Evolutionary conservation across 306 rosid species (phyloP).

Genomic region (Rosa chinensis): DNA sequence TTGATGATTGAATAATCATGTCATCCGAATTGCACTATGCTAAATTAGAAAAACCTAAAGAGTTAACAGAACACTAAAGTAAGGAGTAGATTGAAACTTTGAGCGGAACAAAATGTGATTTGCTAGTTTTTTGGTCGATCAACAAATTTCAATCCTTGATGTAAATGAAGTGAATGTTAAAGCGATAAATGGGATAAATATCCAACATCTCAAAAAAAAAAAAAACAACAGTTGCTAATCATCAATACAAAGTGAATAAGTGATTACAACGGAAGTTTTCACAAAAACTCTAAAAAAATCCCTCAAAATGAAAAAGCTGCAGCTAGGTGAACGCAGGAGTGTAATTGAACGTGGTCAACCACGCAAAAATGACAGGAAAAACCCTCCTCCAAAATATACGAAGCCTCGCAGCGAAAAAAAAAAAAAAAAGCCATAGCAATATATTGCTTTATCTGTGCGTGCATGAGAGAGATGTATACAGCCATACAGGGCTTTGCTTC

Average conservation of each 20-base stretch:
- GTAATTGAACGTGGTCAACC: slow-evolving; percentile 51
- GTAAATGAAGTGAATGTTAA: no score
- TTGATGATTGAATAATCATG: no score
- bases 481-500: slow-evolving; percentile 25
- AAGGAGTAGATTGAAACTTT: no score
- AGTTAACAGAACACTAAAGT: no score
- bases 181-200: no score
- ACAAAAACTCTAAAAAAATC: slow-evolving; percentile 37
- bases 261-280: slow-evolving; percentile 28
- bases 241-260: not conserved
- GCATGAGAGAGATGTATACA: slow-evolving; percentile 18
- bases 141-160: no score
- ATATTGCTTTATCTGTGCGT: not conserved
- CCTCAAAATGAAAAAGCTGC: slow-evolving; percentile 1
- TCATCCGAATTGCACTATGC: no score
- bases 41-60: no score
- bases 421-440: slow-evolving; percentile 20
- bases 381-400: slow-evolving; percentile 17
- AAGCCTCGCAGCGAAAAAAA: slow-evolving; percentile 10
- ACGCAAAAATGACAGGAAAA: slow-evolving; percentile 37
- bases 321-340: slow-evolving; percentile 27
- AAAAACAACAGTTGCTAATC: no score
- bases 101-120: no score
- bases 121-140: no score
- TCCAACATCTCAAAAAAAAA: no score